phyloP scores from a whole-genome alignment of 1,139 yeast genomes.

The Debaryomycetaceae sp. region DNA sequence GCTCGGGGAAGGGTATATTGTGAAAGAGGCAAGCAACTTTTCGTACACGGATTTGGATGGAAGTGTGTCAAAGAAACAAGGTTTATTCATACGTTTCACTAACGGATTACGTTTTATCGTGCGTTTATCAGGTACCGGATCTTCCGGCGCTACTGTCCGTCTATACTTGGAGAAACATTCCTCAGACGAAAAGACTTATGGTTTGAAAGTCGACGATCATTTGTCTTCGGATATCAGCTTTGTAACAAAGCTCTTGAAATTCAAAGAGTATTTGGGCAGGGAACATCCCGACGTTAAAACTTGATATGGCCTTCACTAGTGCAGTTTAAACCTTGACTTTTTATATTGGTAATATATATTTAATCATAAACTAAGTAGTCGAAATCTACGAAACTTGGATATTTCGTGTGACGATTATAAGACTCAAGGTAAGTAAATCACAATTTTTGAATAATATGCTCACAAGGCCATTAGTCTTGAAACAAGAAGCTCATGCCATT shows the following conservation, averaged over 20 bases:
- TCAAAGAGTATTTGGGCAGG: slow-evolving; percentile 73
- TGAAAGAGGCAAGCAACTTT: slow-evolving; percentile 81
- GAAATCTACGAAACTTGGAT: neutral
- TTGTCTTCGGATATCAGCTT: slow-evolving; percentile 59
- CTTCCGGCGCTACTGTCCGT: slow-evolving; percentile 96
- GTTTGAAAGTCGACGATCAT: slow-evolving; percentile 62
- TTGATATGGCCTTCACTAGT: slow-evolving; percentile 17
- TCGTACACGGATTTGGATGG: slow-evolving; percentile 94
- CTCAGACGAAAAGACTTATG: slow-evolving; percentile 50
- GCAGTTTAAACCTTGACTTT: no score
- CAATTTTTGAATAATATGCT: no score
- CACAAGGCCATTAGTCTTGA: neutral
- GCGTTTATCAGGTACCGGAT: slow-evolving; percentile 95
- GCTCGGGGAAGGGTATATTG: slow-evolving; percentile 45
- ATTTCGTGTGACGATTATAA: neutral
- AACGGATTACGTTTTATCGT: slow-evolving; percentile 86
- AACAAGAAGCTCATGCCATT: neutral
- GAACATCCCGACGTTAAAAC: slow-evolving; percentile 90
- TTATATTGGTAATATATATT: no score
- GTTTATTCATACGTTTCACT: slow-evolving; percentile 76
- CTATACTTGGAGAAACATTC: slow-evolving; percentile 86
- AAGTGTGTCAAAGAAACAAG: slow-evolving; percentile 86
- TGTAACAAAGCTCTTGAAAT: slow-evolving; percentile 66
- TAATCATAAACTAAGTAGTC: neutral
- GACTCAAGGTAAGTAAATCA: neutral